These are phyloP conservation scores for Ambrosia trifida DNA, from an alignment of 129 eudicot species.

Conservation along the genomic window DNA sequence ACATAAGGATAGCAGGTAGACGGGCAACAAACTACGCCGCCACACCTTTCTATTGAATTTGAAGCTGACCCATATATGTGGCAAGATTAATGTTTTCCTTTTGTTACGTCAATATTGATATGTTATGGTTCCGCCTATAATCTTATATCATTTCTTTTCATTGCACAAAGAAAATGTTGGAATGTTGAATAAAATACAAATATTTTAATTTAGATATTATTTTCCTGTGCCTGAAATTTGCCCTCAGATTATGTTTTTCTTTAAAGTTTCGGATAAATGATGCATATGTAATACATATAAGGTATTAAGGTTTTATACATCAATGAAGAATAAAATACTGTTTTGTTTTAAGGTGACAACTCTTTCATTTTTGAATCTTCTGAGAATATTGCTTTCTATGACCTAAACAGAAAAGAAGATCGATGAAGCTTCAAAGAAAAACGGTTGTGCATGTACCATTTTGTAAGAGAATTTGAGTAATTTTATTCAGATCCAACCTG, in stretches of 20 bases:
- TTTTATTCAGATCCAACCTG: slow-evolving; percentile 24
- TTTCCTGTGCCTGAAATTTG: background rate
- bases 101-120: background rate
- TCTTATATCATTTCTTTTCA: background rate
- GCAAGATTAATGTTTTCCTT: background rate
- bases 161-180: background rate
- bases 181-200: background rate
- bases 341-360: background rate
- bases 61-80: slow-evolving; percentile 6
- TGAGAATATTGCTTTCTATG: slow-evolving; percentile 12
- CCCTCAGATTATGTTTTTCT: background rate
- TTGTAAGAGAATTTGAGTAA: slow-evolving; percentile 47
- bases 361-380: slow-evolving; percentile 6
- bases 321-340: too few relatives aligned
- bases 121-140: background rate
- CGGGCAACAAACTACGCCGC: too few relatives aligned
- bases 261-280: slow-evolving; percentile 14
- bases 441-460: slow-evolving; percentile 68
- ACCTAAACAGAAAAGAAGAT: slow-evolving; percentile 78
- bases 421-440: slow-evolving; percentile 67
- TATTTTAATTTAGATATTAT: background rate
- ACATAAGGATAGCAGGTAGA: too few relatives aligned
- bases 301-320: background rate
- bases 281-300: background rate
- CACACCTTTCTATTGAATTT: too few relatives aligned